Conservation (phyloP, 2,329 filamentous ascomycete species). For the Didymella sp. region DNA sequence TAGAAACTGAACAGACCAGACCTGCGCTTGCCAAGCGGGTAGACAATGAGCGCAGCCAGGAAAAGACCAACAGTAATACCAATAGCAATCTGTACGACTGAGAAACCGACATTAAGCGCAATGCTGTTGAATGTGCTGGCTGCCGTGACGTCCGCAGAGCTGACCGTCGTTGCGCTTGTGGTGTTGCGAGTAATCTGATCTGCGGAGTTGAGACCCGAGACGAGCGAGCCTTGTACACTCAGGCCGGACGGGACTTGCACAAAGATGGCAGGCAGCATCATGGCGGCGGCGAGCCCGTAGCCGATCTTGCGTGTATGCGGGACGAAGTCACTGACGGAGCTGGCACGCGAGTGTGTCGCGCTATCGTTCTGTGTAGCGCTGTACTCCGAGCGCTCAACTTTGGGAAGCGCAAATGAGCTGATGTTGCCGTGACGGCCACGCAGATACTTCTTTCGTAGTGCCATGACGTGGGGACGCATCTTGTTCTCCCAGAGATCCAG, state of each 20-base stretch:
- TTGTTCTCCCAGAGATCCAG: constrained; percentile 62
- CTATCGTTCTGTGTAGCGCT: constrained; percentile 28
- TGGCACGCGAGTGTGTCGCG: constrained; percentile 28
- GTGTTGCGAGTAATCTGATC: constrained; percentile 61
- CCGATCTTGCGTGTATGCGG: constrained; percentile 55
- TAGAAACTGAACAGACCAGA: constrained; percentile 49
- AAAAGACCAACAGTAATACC: constrained; percentile 60
- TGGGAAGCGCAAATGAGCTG: constrained; percentile 3
- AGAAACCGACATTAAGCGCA: constrained; percentile 57
- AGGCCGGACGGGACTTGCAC: constrained; percentile 68
- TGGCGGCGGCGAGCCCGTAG: constrained; percentile 81
- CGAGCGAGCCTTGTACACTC: constrained; percentile 63
- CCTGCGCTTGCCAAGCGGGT: constrained; percentile 58
- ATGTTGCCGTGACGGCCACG: constrained; percentile 30
- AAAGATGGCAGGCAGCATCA: constrained; percentile 87
- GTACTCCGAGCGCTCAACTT: constrained; percentile 33
- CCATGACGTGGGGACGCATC: constrained; percentile 52
- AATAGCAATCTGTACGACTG: constrained; percentile 59
- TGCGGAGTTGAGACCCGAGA: constrained; percentile 64
- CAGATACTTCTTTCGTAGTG: constrained; percentile 36
- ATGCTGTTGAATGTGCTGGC: constrained; percentile 50
- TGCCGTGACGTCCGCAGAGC: constrained; percentile 32
- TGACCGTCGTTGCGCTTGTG: constrained; percentile 54
- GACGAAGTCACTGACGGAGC: constrained; percentile 36
- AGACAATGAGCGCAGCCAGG: constrained; percentile 57